Base-by-base conservation (phyloP, 306 rosid genomes). In the Styphnolobium japonicum region DNA sequence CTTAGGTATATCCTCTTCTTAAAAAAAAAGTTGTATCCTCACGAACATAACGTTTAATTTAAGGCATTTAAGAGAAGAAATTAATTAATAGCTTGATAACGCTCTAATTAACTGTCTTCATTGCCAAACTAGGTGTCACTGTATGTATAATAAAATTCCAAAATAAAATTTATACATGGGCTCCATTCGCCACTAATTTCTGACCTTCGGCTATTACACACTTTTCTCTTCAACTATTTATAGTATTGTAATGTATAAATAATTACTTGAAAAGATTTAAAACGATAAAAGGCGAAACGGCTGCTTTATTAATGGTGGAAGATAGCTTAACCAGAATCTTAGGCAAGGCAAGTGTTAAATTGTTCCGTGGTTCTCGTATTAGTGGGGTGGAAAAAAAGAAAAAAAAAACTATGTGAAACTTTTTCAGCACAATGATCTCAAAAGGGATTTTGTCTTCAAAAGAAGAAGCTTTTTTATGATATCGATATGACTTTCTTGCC, bases 401-500 rank as follows among this genome's bases (percentile, higher is more conserved):
- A 21, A 53, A 19, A 23, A 21, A 19, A 21, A 21, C 19, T 7
- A 64, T 19, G 5, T 8, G 49, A 64, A 21, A 64, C 29, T 33
- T 55, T 53, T 53, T 58, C 45, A 66, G 69, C 51, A 70, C 55
- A 7, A 61, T 81, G 78, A 42, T 67, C 25, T 78, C 2, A 36
- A 67, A 52, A 60, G 56, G 81, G 82, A 15, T 76, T 76, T 65
- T 55, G 37, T 52, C 18, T 22, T 27, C 58, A 67, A 85, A 85
- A 72, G 78, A 7, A 10, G 31, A 27, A 58, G 19, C 29, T 15
- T 64, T 56, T 31, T 16, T 31, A 7, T 63, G 10, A 36, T 55
- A 82, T 27, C 49, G 49, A 42, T 43, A 14, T 42, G 71, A 78
- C 84, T 74, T 63, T 86, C 73, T 71, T 79, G 86, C 64, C 77